Base-by-base conservation (phyloP, 2,329 filamentous ascomycete species). In the Massarina eburnea region DNA sequence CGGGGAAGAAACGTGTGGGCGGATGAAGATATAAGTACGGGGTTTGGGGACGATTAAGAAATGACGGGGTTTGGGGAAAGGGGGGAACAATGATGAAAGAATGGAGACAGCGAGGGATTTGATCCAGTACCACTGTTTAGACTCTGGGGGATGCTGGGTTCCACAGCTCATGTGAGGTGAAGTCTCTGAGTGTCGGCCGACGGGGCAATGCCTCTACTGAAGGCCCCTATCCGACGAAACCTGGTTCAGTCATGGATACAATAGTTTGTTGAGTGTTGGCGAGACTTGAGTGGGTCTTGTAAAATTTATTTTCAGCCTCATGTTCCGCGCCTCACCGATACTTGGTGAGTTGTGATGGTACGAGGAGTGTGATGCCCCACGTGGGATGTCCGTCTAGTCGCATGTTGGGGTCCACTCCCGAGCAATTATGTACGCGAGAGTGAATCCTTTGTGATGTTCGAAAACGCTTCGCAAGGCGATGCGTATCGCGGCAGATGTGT, bases 1-100 rank as follows among this genome's bases (percentile, higher is more conserved):
- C 9, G 7, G 7, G 17, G 7, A n/a, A 8, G 19, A 19, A 20
- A 20, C 12, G 33, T 18, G 12, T 8, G 22, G 20, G 20, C 15
- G 35, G 22, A 21, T 9, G 35, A 38, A 19, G 35, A 15, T 14
- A 38, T 15, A 24, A 38, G n/a, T 38, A 38, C 15, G 35, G 20
- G 35, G 21, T 14, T n/a, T 12, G 20, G 22, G 18, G 26, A 17
- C 15, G 18, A 22, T 26, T 38, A 24, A 34, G 20, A 36, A 36
- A 24, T 38, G 35, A 24, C 20, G 20, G 19, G 35, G n/a, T 22
- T 38, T 38, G 35, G 35, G 35, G 20, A 8, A 38, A n/a, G 35
- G 35, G 35, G 34, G 18, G 8, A 20, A 6, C 8, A 17, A 38
- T 21, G 21, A 38, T 38, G 35, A 22, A 19, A 20, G 34, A 36